Evolutionary conservation across 1,139 yeast genomes (phyloP).

Genomic region (Yamadazyma epiphylla): DNA sequence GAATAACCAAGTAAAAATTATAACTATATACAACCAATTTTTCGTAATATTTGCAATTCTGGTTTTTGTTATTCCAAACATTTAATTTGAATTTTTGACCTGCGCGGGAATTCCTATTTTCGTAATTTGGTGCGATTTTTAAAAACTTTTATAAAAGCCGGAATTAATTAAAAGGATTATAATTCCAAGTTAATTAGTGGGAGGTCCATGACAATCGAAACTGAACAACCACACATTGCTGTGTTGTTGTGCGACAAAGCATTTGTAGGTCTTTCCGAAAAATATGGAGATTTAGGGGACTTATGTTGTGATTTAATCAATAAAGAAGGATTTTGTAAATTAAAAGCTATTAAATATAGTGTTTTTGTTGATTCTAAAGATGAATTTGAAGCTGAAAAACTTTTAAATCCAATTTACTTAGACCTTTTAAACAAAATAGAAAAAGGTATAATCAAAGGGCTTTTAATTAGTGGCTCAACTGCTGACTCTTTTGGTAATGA

Average conservation of each 20-base stretch:
- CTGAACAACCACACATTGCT: constrained; percentile 29
- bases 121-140: background rate
- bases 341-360: constrained; percentile 34
- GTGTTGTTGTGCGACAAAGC: constrained; percentile 46
- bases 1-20: constrained; percentile 14
- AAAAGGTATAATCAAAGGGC: constrained; percentile 34
- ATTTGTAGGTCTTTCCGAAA: constrained; percentile 21
- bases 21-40: constrained; percentile 18
- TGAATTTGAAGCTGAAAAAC: constrained; percentile 10
- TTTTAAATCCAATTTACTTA: constrained; percentile 13
- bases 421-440: constrained; percentile 21
- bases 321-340: constrained; percentile 10
- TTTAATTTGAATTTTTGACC: background rate
- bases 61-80: constrained; percentile 4
- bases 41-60: constrained; percentile 6
- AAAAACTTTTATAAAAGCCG: too few relatives aligned
- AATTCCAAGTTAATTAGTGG: too few relatives aligned
- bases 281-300: constrained; percentile 54
- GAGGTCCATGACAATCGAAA: background rate
- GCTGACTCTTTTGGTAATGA: constrained; percentile 51
- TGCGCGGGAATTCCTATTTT: background rate
- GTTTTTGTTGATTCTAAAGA: constrained; percentile 41
- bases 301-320: constrained; percentile 31
- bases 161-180: too few relatives aligned
- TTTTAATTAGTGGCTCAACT: constrained; percentile 65